Evolutionary conservation across 1,284 basidiomycete genomes (phyloP).

Genomic region (Cystobasidium pallidum): DNA sequence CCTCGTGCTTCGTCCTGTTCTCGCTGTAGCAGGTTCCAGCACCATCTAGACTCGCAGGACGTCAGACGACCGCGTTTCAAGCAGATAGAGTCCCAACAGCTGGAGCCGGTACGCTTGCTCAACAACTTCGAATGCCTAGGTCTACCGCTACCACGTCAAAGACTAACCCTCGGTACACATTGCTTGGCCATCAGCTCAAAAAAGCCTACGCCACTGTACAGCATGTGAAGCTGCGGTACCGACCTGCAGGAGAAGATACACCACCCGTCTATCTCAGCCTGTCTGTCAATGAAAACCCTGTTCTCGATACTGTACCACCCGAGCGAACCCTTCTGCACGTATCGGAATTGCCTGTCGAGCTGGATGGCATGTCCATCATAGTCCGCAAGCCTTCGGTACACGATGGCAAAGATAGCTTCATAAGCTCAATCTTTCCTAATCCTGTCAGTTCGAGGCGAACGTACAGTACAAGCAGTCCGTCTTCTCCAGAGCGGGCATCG

Average conservation of each 20-base stretch:
- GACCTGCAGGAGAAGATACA: neutral
- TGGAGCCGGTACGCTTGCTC: constrained; percentile 5
- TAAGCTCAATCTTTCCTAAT: constrained; percentile 1
- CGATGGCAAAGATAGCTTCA: constrained; percentile 39
- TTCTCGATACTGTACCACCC: constrained; percentile 2
- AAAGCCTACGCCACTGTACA: constrained; percentile 36
- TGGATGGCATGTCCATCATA: constrained; percentile 25
- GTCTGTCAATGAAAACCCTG: constrained; percentile 12
- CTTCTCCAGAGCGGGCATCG: no score
- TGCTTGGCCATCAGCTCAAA: constrained; percentile 19
- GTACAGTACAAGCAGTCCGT: neutral
- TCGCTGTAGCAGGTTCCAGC: constrained; percentile 9
- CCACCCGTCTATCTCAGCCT: neutral
- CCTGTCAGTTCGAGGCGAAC: neutral
- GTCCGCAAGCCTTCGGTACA: constrained; percentile 18
- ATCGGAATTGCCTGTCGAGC: constrained; percentile 26
- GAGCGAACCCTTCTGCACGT: constrained; percentile 15
- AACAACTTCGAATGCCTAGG: no score
- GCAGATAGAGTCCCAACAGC: constrained; percentile 29
- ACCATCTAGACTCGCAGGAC: neutral
- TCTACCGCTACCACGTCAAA: no score
- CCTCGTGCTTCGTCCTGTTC: no score
- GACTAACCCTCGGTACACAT: no score
- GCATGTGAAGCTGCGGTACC: constrained; percentile 2
- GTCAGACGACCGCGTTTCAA: neutral